Conservation (phyloP, 805 yeast genomes). For the Myxozyma neglecta region DNA sequence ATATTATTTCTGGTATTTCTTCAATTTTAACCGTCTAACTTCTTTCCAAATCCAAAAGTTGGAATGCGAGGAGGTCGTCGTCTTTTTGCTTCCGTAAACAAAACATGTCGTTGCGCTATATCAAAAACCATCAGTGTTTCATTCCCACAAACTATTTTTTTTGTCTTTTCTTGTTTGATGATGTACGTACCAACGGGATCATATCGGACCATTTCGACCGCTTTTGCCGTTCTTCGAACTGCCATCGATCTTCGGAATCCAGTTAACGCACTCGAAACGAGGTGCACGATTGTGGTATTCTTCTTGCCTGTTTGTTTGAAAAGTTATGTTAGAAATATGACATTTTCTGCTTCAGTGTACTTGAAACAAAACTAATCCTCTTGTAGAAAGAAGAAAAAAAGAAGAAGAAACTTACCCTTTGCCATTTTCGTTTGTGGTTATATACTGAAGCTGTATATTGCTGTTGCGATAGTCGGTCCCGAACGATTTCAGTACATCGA, state of each 20-base stretch:
- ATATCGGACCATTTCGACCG: slow-evolving; percentile 77
- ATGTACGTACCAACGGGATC: slow-evolving; percentile 62
- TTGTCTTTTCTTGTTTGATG: background rate
- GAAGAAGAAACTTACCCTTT: too few relatives aligned
- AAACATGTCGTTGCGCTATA: slow-evolving; percentile 78
- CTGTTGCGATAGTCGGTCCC: too few relatives aligned
- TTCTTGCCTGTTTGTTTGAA: background rate
- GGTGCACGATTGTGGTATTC: slow-evolving; percentile 65
- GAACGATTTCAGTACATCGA: too few relatives aligned
- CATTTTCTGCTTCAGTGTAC: too few relatives aligned
- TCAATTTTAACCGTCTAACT: slow-evolving; percentile 4
- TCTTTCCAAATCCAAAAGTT: slow-evolving; percentile 28
- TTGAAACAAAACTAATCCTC: too few relatives aligned
- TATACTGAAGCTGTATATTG: too few relatives aligned
- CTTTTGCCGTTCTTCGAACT: slow-evolving; percentile 78
- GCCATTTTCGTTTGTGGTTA: too few relatives aligned
- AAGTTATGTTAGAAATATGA: too few relatives aligned
- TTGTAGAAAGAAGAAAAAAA: too few relatives aligned
- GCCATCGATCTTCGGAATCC: slow-evolving; percentile 80
- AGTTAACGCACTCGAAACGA: slow-evolving; percentile 86
- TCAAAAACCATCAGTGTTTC: background rate
- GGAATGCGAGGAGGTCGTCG: slow-evolving; percentile 57
- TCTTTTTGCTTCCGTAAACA: slow-evolving; percentile 84
- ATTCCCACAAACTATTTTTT: background rate
- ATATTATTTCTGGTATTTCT: background rate